Evolutionary conservation across 495 filamentous ascomycete species (phyloP).

Genomic region (Hypoxylon perforatum): DNA sequence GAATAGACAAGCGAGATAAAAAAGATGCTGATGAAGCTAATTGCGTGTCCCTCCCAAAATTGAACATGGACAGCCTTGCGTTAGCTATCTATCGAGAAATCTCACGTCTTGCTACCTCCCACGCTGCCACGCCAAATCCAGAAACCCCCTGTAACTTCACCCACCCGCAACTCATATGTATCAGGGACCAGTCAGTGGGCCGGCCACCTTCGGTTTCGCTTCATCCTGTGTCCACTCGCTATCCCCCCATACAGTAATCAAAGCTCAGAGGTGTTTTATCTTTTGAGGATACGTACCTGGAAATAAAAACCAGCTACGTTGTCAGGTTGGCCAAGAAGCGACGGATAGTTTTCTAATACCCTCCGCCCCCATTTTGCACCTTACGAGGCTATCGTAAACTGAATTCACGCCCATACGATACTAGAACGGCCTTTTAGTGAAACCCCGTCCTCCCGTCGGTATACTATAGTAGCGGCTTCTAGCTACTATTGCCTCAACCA

Average conservation of each 20-base stretch:
- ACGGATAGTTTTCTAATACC: constrained; percentile 19
- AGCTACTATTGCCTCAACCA: background rate
- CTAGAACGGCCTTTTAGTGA: constrained; percentile 15
- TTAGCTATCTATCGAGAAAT: background rate
- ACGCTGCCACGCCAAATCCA: background rate
- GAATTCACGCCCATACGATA: background rate
- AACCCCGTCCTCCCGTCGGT: constrained; percentile 24
- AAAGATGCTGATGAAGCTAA: constrained; percentile 1
- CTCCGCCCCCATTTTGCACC: background rate
- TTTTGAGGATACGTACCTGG: background rate
- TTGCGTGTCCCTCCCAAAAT: constrained; percentile 7
- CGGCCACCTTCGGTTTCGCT: constrained; percentile 30
- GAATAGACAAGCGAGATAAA: background rate
- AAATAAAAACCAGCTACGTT: constrained; percentile 10
- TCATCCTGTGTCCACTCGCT: constrained; percentile 16
- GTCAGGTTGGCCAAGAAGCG: background rate
- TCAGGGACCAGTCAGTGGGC: constrained; percentile 30
- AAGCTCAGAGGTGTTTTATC: background rate
- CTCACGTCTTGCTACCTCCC: background rate
- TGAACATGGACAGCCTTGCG: no score
- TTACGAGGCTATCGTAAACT: constrained; percentile 16
- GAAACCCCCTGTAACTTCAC: constrained; percentile 17
- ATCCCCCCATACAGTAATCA: constrained; percentile 29
- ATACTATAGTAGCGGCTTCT: background rate
- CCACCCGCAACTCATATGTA: constrained; percentile 18